These are phyloP conservation scores for Blastobotrys illinoisensis DNA, from an alignment of 1,139 yeast species.

Conservation along the genomic window DNA sequence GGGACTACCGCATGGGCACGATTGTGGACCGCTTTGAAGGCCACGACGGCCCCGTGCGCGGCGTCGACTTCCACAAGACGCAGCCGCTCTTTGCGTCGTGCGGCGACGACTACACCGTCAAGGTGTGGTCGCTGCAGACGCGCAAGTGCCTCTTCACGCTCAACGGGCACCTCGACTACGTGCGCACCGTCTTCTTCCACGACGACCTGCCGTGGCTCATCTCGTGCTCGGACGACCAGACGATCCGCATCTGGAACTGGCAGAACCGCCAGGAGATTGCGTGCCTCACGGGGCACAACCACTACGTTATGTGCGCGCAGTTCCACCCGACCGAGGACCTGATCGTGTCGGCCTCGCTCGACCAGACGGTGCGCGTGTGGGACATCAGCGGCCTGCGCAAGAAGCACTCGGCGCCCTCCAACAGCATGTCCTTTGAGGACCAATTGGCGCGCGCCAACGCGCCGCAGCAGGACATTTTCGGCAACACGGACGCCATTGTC, in stretches of 20 bases:
- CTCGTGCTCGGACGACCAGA: constrained; percentile 95
- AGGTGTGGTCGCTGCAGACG: constrained; percentile 93
- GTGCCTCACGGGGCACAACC: constrained; percentile 95
- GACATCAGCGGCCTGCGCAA: constrained; percentile 93
- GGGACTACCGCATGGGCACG: constrained; percentile 99
- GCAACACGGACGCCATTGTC: constrained; percentile 88
- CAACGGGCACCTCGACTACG: constrained; percentile 87
- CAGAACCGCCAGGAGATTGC: constrained; percentile 97
- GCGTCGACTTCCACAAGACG: constrained; percentile 93
- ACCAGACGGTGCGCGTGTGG: constrained; percentile 99
- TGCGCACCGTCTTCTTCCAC: constrained; percentile 92
- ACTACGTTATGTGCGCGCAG: constrained; percentile 96
- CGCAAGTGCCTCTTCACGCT: constrained; percentile 88
- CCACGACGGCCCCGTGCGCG: constrained; percentile 97
- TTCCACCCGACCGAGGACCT: constrained; percentile 95
- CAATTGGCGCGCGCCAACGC: constrained; percentile 53
- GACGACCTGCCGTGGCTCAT: constrained; percentile 96
- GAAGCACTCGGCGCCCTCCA: constrained; percentile 77
- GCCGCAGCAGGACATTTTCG: constrained; percentile 73
- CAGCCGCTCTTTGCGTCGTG: constrained; percentile 96
- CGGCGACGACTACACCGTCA: constrained; percentile 92
- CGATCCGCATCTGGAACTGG: constrained; percentile 99
- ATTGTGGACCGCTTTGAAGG: constrained; percentile 94
- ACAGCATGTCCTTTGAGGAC: constrained; percentile 60
- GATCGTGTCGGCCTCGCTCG: constrained; percentile 91